Percentiles rank a stretch among this genome's conserved stretches.
phyloP scores from a whole-genome alignment of 2,329 filamentous ascomycete genomes.

The Dothideomycetes sp. region DNA sequence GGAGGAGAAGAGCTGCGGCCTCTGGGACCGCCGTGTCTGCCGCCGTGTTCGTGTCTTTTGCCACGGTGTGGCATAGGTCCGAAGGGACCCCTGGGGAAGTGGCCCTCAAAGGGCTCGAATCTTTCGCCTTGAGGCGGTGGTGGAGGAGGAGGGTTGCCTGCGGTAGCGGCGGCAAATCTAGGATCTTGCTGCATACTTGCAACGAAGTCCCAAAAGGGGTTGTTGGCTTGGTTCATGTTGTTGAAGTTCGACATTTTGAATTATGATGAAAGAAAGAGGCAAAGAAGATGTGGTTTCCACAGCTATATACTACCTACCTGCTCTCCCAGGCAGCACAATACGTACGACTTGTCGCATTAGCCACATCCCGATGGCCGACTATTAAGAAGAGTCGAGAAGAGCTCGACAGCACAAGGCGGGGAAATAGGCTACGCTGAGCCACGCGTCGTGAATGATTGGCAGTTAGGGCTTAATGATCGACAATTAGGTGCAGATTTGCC shows the following conservation, averaged over 20 bases:
- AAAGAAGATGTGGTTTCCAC: not conserved
- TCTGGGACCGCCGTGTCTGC: not conserved
- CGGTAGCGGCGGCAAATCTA: constrained; percentile 34
- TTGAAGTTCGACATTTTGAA: constrained; percentile 11
- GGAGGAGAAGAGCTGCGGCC: not conserved
- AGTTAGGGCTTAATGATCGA: not conserved
- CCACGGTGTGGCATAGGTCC: constrained; percentile 17
- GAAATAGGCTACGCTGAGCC: constrained; percentile 7
- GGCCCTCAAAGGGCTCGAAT: not conserved
- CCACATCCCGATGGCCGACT: not conserved
- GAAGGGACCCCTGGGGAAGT: constrained; percentile 14
- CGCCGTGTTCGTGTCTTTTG: constrained; percentile 7
- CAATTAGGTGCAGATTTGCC: not conserved
- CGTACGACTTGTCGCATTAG: constrained; percentile 1
- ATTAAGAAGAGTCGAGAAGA: constrained; percentile 5
- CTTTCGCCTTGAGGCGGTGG: constrained; percentile 11
- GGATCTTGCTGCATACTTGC: constrained; percentile 37
- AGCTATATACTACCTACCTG: constrained; percentile 5
- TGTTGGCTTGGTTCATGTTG: constrained; percentile 29
- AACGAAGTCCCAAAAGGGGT: constrained; percentile 47
- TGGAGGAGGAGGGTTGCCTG: constrained; percentile 14
- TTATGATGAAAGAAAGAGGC: constrained; percentile 2
- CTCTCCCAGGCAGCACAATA: constrained; percentile 6
- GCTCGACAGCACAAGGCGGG: constrained; percentile 1
- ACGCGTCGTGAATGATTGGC: constrained; percentile 1